Percentiles rank a stretch among this genome's conserved stretches.
These are phyloP conservation scores for Podaxis sp. DNA, from an alignment of 768 basidiomycete genomes.

Conservation along the genomic window DNA sequence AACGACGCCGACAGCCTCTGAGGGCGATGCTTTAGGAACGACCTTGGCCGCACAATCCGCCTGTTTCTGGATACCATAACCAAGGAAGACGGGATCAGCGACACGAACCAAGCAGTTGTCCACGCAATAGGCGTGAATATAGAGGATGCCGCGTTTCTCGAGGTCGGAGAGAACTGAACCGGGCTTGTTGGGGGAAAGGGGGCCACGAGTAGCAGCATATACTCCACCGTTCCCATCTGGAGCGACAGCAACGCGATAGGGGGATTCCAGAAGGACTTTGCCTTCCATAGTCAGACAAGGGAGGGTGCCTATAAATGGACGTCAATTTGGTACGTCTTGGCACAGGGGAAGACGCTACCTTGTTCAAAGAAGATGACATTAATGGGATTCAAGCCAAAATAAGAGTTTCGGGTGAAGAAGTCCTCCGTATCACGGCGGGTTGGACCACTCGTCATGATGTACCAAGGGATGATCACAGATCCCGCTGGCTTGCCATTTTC, in stretches of 20 bases:
- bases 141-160: constrained; percentile 69
- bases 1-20: constrained; percentile 94
- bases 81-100: constrained; percentile 96
- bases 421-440: constrained; percentile 84
- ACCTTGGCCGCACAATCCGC: constrained; percentile 96
- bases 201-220: constrained; percentile 88
- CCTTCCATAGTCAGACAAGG: constrained; percentile 95
- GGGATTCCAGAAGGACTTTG: constrained; percentile 83
- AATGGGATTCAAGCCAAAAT: constrained; percentile 77
- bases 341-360: constrained; percentile 48
- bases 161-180: constrained; percentile 86
- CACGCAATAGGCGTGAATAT: constrained; percentile 95
- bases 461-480: constrained; percentile 87
- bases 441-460: constrained; percentile 98
- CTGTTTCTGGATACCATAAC: constrained; percentile 86
- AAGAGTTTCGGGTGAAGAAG: constrained; percentile 75
- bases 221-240: constrained; percentile 98
- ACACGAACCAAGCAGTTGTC: constrained; percentile 99
- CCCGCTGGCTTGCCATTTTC: constrained; percentile 50
- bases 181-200: constrained; percentile 58
- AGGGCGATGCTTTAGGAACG: constrained; percentile 82
- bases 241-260: constrained; percentile 84
- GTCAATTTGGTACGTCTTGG: neutral
- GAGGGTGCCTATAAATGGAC: constrained; percentile 68
- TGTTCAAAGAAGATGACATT: constrained; percentile 96